Conservation (phyloP, 192 early-diverging fungal genomes). For the Allomyces arbusculus region DNA sequence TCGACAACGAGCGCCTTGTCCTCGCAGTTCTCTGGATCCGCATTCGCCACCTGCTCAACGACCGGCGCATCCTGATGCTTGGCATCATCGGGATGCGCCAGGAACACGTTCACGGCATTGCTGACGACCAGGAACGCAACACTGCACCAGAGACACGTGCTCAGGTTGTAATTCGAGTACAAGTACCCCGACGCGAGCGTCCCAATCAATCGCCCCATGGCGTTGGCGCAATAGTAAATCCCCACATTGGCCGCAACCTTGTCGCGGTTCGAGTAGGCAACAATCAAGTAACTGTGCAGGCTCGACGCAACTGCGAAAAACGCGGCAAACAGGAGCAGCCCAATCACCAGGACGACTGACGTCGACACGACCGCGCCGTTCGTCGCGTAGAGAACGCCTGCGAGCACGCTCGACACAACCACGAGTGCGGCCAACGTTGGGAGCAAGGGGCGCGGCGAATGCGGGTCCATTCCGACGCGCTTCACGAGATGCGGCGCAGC, state of each 20-base stretch:
- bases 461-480: conserved; percentile 5
- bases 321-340: conserved; percentile 10
- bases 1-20: no score
- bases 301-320: conserved; percentile 15
- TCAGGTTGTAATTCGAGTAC: neutral
- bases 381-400: neutral
- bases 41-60: no score
- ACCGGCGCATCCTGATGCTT: no score
- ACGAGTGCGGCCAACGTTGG: neutral
- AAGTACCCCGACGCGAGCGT: conserved; percentile 1
- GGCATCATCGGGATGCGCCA: no score
- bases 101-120: no score
- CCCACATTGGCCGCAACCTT: conserved; percentile 17
- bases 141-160: neutral
- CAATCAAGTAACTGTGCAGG: conserved; percentile 16
- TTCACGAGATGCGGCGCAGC: conserved; percentile 14
- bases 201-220: conserved; percentile 1
- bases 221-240: conserved; percentile 10
- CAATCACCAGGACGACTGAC: neutral
- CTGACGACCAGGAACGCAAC: neutral
- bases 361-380: neutral
- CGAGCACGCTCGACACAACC: neutral
- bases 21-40: no score
- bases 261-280: conserved; percentile 14
- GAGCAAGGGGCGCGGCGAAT: neutral